phyloP scores from a whole-genome alignment of 805 yeast genomes.

The Barnettozyma californica region DNA sequence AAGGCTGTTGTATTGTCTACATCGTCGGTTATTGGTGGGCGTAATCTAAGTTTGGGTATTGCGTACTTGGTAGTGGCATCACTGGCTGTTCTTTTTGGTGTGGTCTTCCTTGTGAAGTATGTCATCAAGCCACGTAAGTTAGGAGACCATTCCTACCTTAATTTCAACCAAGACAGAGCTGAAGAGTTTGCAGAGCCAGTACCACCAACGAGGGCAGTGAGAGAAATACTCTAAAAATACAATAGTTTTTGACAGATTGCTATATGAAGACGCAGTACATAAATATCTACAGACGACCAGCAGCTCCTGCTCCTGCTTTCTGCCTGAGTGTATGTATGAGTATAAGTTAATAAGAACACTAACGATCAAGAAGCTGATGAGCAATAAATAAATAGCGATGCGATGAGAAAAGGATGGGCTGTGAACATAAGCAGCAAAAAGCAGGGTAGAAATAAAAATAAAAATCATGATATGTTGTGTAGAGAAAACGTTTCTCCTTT shows the following conservation, averaged over 20 bases:
- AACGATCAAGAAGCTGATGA: not conserved
- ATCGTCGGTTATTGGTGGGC: slow-evolving; percentile 79
- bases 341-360: not conserved
- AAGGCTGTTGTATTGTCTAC: slow-evolving; percentile 80
- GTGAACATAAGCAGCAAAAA: not conserved
- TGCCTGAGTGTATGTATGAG: not conserved
- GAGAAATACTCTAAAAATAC: slow-evolving; percentile 23
- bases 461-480: not conserved
- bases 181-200: slow-evolving; percentile 11
- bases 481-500: not conserved
- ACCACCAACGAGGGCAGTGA: slow-evolving; percentile 8
- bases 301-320: no score
- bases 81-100: slow-evolving; percentile 62
- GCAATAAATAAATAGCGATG: not conserved
- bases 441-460: not conserved
- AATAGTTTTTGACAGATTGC: not conserved
- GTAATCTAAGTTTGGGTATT: slow-evolving; percentile 78
- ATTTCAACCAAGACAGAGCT: slow-evolving; percentile 29
- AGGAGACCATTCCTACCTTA: slow-evolving; percentile 72
- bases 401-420: not conserved
- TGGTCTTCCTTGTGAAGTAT: slow-evolving; percentile 74
- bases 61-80: slow-evolving; percentile 84
- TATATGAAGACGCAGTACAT: not conserved
- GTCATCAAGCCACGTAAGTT: slow-evolving; percentile 77
- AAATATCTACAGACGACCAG: no score